phyloP scores from a whole-genome alignment of 2,329 filamentous ascomycete genomes.

The Epichloe scottii region DNA sequence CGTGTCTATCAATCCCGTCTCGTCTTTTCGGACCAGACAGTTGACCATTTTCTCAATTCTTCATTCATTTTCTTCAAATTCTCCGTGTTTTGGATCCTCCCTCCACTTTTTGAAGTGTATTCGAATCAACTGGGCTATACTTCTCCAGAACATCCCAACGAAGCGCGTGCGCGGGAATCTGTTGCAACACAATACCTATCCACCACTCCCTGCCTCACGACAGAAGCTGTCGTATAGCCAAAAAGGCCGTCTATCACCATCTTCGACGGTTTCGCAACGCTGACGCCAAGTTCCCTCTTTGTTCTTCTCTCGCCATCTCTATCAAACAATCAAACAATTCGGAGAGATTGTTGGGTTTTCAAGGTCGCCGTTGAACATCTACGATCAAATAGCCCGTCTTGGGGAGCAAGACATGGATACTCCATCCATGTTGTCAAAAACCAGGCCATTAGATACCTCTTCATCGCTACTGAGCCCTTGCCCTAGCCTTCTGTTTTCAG shows the following conservation, averaged over 20 bases:
- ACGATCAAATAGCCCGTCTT: conserved; percentile 9
- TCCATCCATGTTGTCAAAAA: conserved; percentile 43
- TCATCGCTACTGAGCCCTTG: conserved; percentile 41
- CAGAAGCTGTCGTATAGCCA: not conserved
- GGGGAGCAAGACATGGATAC: conserved; percentile 27
- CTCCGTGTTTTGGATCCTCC: too few species aligned
- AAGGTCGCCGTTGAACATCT: not conserved
- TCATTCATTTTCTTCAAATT: too few species aligned
- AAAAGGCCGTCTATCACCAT: too few species aligned
- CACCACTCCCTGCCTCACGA: not conserved
- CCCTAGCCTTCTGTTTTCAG: conserved; percentile 43
- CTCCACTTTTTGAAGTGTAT: too few species aligned
- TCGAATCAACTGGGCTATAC: too few species aligned
- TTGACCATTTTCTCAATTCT: not conserved
- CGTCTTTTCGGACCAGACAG: not conserved
- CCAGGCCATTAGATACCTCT: conserved; percentile 28
- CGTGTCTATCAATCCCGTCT: not conserved
- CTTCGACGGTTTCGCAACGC: too few species aligned
- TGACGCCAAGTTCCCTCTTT: too few species aligned
- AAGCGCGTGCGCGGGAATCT: too few species aligned
- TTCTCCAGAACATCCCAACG: too few species aligned
- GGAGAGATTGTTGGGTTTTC: not conserved
- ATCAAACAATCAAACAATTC: too few species aligned
- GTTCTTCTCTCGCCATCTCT: too few species aligned
- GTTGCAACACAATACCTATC: too few species aligned